A percentile compares a stretch with the other conserved stretches of the same genome.
These are phyloP conservation scores for Arthrocladium fulminans DNA, from an alignment of 2,329 filamentous ascomycete genomes.

Conservation along the genomic window DNA sequence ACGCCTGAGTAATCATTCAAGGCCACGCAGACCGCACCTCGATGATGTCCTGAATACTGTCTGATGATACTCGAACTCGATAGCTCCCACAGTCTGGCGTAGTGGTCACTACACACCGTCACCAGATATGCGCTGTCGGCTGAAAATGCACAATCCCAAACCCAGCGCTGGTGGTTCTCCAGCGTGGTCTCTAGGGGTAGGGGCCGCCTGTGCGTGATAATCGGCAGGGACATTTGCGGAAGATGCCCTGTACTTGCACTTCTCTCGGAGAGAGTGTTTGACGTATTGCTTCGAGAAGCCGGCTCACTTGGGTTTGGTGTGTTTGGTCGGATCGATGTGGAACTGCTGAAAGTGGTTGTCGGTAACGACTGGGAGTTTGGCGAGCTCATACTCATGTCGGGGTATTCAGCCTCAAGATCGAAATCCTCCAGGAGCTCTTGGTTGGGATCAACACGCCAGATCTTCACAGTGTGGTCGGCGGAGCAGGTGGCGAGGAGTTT, in stretches of 20 bases:
- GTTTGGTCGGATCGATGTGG: slow-evolving; percentile 7
- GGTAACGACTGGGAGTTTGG: slow-evolving; percentile 4
- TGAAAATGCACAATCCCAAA: slow-evolving; percentile 94
- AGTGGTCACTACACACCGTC: slow-evolving; percentile 88
- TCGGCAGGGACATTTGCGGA: slow-evolving; percentile 9
- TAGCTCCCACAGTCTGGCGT: slow-evolving; percentile 84
- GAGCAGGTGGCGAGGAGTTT: slow-evolving; percentile 91
- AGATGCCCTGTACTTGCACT: slow-evolving; percentile 1
- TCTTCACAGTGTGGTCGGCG: slow-evolving; percentile 88
- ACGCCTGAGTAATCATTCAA: slow-evolving; percentile 65
- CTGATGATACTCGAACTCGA: slow-evolving; percentile 72
- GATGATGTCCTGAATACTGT: slow-evolving; percentile 90
- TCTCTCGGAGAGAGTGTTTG: not conserved
- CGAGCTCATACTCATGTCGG: too few relatives aligned
- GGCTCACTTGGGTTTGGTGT: slow-evolving; percentile 12
- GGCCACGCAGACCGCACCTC: slow-evolving; percentile 84
- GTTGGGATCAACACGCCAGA: slow-evolving; percentile 84
- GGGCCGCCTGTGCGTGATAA: slow-evolving; percentile 30
- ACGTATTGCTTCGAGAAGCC: not conserved
- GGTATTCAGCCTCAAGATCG: not conserved
- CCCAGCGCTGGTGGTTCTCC: slow-evolving; percentile 87
- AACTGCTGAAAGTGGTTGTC: slow-evolving; percentile 7
- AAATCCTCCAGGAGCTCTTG: slow-evolving; percentile 31
- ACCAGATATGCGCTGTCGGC: slow-evolving; percentile 89
- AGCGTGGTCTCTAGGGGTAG: slow-evolving; percentile 77